phyloP scores from a whole-genome alignment of 202 grass and related monocot species.

The Saccharum hybrid region DNA sequence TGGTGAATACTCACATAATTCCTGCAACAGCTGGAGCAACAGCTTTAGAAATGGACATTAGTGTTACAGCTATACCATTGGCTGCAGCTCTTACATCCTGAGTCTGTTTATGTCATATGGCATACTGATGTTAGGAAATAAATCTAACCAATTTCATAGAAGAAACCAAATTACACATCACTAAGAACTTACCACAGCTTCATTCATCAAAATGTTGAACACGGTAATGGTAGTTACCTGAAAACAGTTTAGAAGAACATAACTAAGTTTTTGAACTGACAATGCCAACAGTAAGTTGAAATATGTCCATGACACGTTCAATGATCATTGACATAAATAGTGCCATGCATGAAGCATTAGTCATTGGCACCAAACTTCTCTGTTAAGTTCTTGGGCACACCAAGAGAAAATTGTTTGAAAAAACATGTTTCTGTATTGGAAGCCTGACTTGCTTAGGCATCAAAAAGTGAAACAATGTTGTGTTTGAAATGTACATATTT shows the following conservation, averaged over 20 bases:
- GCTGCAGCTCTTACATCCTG: conserved; percentile 62
- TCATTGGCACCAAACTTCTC: background rate
- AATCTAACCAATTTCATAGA: background rate
- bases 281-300: conserved; percentile 16
- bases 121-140: conserved; percentile 23
- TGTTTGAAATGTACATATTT: conserved; percentile 26
- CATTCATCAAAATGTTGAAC: conserved; percentile 71
- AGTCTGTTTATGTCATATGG: conserved; percentile 38
- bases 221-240: conserved; percentile 64
- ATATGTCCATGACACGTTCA: conserved; percentile 1
- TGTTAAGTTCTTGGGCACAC: background rate
- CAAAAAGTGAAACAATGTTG: background rate
- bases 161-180: background rate
- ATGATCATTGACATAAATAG: conserved; percentile 5
- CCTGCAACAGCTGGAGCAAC: conserved; percentile 57
- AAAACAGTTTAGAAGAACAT: conserved; percentile 36
- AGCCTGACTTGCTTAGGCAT: background rate
- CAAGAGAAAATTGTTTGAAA: conserved; percentile 13
- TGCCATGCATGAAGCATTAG: background rate
- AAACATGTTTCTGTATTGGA: conserved; percentile 7
- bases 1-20: conserved; percentile 54
- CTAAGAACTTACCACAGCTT: conserved; percentile 58
- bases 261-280: conserved; percentile 1
- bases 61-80: conserved; percentile 58
- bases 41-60: conserved; percentile 65